These are phyloP conservation scores for Chloranthus sessilifolius DNA, from an alignment of 164 flowering plant species.

Conservation along the genomic window DNA sequence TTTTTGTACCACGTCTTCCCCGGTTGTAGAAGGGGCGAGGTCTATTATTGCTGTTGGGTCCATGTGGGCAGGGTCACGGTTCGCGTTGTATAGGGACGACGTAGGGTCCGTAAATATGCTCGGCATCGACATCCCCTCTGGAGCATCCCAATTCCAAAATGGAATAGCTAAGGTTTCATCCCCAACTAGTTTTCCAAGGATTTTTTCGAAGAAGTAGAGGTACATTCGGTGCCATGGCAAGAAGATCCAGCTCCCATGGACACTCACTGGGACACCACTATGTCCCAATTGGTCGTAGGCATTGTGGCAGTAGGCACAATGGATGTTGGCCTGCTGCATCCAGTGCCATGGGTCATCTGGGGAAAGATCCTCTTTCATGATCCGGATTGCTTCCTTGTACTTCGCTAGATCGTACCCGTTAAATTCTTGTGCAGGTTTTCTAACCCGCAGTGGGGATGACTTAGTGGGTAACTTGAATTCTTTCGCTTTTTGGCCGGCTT, in stretches of 20 bases:
- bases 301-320: slow-evolving; percentile 5
- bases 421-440: not conserved
- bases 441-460: not conserved
- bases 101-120: not conserved
- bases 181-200: slow-evolving; percentile 3
- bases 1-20: not conserved
- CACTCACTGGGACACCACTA: not conserved
- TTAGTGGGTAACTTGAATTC: not conserved
- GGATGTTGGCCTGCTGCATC: slow-evolving; percentile 4
- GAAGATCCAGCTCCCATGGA: slow-evolving; percentile 3
- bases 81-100: not conserved
- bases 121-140: slow-evolving; percentile 1
- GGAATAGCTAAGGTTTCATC: slow-evolving; percentile 6
- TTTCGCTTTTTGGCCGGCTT: not conserved
- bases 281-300: not conserved
- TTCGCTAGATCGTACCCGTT: not conserved
- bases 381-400: not conserved
- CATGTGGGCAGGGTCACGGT: not conserved
- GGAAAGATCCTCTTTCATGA: not conserved
- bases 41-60: not conserved
- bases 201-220: slow-evolving; percentile 3
- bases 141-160: not conserved
- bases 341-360: not conserved
- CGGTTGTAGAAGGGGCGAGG: no score
- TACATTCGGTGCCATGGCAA: slow-evolving; percentile 4